These are phyloP conservation scores for Scleroderma citrinum DNA, from an alignment of 768 basidiomycete genomes.

Conservation along the genomic window DNA sequence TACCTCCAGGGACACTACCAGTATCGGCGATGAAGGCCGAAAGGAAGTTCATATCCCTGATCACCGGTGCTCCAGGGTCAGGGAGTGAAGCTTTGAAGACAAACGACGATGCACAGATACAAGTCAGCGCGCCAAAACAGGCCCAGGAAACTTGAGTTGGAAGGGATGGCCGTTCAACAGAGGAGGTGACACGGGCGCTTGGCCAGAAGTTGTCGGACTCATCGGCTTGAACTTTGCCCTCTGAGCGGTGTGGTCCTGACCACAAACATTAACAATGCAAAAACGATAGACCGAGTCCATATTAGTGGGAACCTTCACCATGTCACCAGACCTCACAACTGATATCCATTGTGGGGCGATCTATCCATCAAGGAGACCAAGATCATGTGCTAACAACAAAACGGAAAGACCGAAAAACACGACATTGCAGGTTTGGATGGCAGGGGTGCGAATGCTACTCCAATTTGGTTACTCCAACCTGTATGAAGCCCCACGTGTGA, in stretches of 20 bases:
- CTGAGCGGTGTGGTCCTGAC: no score
- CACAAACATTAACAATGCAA: background rate
- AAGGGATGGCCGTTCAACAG: no score
- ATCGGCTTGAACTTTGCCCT: no score
- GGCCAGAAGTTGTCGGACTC: no score
- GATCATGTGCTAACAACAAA: background rate
- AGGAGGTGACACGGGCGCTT: no score
- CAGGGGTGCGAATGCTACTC: background rate
- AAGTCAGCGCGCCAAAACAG: no score
- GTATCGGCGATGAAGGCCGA: background rate
- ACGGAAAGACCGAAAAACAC: background rate
- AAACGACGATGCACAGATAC: background rate
- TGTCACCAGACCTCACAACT: background rate
- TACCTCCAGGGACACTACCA: background rate
- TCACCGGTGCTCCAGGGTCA: background rate
- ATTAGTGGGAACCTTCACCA: background rate
- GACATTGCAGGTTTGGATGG: background rate
- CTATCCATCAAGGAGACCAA: background rate
- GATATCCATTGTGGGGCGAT: background rate
- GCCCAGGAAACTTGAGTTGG: no score
- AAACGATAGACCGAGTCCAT: background rate
- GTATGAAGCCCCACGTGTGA: background rate
- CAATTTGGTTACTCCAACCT: no score
- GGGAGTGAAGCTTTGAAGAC: background rate
- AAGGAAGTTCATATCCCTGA: background rate